A percentile compares a stretch with the other conserved stretches of the same genome.
These are phyloP conservation scores for Elsinoe necatrix DNA, from an alignment of 2,329 filamentous ascomycete species.

Conservation along the genomic window DNA sequence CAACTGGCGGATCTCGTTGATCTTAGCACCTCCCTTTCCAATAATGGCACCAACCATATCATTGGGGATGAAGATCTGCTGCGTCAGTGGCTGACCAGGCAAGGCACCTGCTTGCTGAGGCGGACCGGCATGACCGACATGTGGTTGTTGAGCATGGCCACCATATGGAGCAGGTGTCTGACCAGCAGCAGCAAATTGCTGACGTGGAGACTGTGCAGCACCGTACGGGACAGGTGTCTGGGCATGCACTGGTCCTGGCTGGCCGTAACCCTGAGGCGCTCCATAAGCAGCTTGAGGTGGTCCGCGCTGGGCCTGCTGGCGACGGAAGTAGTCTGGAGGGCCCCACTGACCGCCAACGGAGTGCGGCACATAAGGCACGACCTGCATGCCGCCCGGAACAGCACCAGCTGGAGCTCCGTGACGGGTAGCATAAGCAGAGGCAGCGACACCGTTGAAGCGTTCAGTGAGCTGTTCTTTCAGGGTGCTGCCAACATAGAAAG, in stretches of 20 bases:
- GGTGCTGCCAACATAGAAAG: constrained; percentile 98
- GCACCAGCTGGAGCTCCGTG: constrained; percentile 89
- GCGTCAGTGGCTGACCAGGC: constrained; percentile 77
- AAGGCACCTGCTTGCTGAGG: constrained; percentile 66
- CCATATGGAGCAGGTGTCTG: constrained; percentile 64
- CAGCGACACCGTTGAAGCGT: constrained; percentile 87
- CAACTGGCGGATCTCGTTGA: constrained; percentile 96
- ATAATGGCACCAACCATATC: constrained; percentile 99
- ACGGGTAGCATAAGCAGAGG: constrained; percentile 94
- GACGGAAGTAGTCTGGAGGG: constrained; percentile 75
- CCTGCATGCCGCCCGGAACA: constrained; percentile 95
- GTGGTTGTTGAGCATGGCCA: constrained; percentile 53
- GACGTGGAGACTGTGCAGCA: constrained; percentile 54
- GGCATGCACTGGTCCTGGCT: constrained; percentile 37
- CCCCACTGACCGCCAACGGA: constrained; percentile 88
- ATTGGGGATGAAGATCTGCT: constrained; percentile 98
- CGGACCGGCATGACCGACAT: constrained; percentile 54
- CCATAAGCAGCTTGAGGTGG: constrained; percentile 51
- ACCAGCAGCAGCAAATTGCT: constrained; percentile 69
- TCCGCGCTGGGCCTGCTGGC: constrained; percentile 67
- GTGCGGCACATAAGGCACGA: constrained; percentile 95
- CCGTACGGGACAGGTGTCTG: constrained; percentile 72
- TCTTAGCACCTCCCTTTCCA: constrained; percentile 96
- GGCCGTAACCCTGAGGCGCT: constrained; percentile 50
- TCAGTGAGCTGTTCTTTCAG: constrained; percentile 95